These are phyloP conservation scores for Trametes versicolor DNA, from an alignment of 1,284 basidiomycete species.

Conservation along the genomic window DNA sequence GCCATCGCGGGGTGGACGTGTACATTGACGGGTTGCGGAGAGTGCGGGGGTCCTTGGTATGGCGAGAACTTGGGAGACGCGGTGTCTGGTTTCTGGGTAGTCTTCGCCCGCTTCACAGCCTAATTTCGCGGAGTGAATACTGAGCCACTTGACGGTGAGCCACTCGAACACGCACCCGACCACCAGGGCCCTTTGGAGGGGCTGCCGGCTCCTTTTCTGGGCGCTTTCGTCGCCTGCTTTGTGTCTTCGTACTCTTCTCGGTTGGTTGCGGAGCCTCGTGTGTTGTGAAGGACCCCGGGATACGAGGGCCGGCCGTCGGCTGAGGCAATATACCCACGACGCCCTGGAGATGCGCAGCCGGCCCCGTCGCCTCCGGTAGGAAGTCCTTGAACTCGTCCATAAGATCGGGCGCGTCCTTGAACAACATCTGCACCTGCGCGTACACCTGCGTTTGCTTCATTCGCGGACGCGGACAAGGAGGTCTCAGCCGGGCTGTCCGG, in stretches of 20 bases:
- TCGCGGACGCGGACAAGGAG: slow-evolving; percentile 6
- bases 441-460: slow-evolving; percentile 80
- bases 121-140: slow-evolving; percentile 26
- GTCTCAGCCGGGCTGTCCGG: slow-evolving; percentile 5
- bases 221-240: slow-evolving; percentile 59
- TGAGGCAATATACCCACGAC: slow-evolving; percentile 55
- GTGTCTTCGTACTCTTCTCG: slow-evolving; percentile 59
- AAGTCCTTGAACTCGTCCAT: slow-evolving; percentile 97
- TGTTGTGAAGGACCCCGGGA: slow-evolving; percentile 43
- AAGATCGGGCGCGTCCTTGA: slow-evolving; percentile 93
- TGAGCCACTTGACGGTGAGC: slow-evolving; percentile 7
- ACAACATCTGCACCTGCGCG: slow-evolving; percentile 91
- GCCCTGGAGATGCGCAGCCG: slow-evolving; percentile 48
- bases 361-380: slow-evolving; percentile 76
- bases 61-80: slow-evolving; percentile 66
- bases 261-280: slow-evolving; percentile 42
- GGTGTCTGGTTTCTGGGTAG: slow-evolving; percentile 64
- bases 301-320: slow-evolving; percentile 45
- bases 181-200: slow-evolving; percentile 35
- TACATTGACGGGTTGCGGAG: slow-evolving; percentile 39
- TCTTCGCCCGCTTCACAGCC: slow-evolving; percentile 68
- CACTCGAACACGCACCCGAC: slow-evolving; percentile 37
- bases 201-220: slow-evolving; percentile 71
- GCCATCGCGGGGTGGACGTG: slow-evolving; percentile 32
- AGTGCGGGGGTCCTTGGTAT: slow-evolving; percentile 53